These are phyloP conservation scores for Mikania micrantha DNA, from an alignment of 129 eudicot genomes.

Conservation along the genomic window DNA sequence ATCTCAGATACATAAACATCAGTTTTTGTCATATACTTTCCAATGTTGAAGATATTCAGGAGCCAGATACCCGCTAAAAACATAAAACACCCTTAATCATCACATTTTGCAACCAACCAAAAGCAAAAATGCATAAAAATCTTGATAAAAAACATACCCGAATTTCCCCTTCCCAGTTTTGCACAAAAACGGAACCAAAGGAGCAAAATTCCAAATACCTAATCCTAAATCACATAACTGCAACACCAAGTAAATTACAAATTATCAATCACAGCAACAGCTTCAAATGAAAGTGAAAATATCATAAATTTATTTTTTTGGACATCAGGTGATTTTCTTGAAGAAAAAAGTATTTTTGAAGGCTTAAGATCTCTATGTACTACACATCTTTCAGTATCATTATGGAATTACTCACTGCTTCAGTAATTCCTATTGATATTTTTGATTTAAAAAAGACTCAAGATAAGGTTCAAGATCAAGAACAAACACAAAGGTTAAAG, in stretches of 20 bases:
- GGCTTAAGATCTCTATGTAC: constrained; percentile 99
- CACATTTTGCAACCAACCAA: neutral
- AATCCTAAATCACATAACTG: constrained; percentile 96
- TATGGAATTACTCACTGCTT: constrained; percentile 80
- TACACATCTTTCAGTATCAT: constrained; percentile 87
- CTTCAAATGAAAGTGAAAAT: neutral
- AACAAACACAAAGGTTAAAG: neutral
- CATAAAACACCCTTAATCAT: neutral
- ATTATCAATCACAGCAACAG: neutral
- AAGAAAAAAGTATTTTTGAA: constrained; percentile 90
- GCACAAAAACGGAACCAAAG: constrained; percentile 94
- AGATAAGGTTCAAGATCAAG: constrained; percentile 4
- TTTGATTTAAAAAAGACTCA: constrained; percentile 3
- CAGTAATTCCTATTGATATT: constrained; percentile 60
- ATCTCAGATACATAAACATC: constrained; percentile 97
- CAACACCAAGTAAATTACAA: constrained; percentile 17
- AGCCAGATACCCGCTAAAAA: constrained; percentile 69
- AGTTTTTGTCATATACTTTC: constrained; percentile 92
- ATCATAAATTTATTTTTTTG: neutral
- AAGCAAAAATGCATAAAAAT: neutral
- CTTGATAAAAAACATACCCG: constrained; percentile 53
- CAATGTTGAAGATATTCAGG: constrained; percentile 99
- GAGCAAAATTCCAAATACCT: constrained; percentile 95
- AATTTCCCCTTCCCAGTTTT: constrained; percentile 99
- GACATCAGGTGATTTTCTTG: constrained; percentile 87